These are phyloP conservation scores for Quercus wislizeni DNA, from an alignment of 306 rosid species.

Conservation along the genomic window DNA sequence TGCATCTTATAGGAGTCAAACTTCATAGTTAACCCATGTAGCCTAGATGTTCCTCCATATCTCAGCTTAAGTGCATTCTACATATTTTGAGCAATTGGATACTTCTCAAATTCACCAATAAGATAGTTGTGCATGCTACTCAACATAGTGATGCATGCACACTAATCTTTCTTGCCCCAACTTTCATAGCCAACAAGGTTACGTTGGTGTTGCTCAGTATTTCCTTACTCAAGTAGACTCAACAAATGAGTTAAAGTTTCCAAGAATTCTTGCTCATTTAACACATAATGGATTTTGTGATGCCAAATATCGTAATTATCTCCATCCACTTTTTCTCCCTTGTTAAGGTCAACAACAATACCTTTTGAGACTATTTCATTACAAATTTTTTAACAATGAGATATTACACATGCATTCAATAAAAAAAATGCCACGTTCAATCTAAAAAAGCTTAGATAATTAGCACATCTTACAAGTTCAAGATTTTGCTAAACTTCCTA, in stretches of 20 bases:
- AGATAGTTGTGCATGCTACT: neutral
- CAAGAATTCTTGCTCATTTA: neutral
- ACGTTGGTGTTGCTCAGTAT: neutral
- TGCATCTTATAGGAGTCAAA: neutral
- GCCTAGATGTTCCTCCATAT: neutral
- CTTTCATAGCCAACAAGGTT: neutral
- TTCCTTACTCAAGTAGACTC: neutral
- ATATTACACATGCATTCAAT: too few relatives aligned
- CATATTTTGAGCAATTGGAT: neutral
- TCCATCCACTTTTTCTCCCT: neutral
- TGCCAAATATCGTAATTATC: neutral
- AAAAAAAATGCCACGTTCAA: too few relatives aligned
- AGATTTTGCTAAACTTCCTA: too few relatives aligned
- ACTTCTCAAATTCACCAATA: neutral
- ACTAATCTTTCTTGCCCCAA: neutral
- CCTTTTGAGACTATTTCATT: too few relatives aligned
- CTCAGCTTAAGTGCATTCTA: neutral
- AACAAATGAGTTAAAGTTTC: neutral
- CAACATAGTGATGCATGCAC: neutral
- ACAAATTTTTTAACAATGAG: too few relatives aligned
- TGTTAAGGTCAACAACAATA: too few relatives aligned
- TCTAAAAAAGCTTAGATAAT: too few relatives aligned
- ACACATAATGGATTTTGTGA: neutral
- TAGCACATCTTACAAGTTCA: too few relatives aligned
- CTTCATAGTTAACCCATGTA: neutral